Conservation (phyloP, 1,139 yeast species). For the Taphrina confusa region DNA sequence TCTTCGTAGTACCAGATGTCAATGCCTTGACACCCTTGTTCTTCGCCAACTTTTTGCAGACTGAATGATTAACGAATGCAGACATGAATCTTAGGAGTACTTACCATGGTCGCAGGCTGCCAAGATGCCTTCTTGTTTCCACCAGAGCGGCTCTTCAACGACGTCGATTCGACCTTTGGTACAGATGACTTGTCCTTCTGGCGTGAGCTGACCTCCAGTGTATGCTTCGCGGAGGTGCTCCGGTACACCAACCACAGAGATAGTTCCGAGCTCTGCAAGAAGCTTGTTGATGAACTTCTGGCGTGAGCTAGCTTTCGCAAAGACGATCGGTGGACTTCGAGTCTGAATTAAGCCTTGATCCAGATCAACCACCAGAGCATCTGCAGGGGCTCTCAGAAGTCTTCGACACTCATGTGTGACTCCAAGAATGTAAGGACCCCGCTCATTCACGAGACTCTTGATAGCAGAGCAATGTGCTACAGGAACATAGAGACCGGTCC, state of each 20-base stretch:
- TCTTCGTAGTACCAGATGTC: conserved; percentile 20
- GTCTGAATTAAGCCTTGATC: conserved; percentile 26
- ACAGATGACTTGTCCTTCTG: conserved; percentile 30
- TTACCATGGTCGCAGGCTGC: conserved; percentile 24
- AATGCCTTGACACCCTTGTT: conserved; percentile 28
- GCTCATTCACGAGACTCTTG: conserved; percentile 15
- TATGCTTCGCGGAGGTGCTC: conserved; percentile 25
- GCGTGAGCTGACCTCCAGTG: conserved; percentile 16
- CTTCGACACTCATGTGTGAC: conserved; percentile 27
- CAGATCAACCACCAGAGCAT: conserved; percentile 31
- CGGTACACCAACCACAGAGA: conserved; percentile 19
- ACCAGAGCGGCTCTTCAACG: conserved; percentile 30
- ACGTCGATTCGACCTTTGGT: conserved; percentile 20
- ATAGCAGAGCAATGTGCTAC: conserved; percentile 20
- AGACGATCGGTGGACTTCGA: conserved; percentile 23
- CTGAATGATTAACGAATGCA: background rate
- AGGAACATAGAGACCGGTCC: conserved; percentile 35
- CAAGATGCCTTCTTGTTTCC: conserved; percentile 22
- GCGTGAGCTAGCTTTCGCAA: conserved; percentile 21
- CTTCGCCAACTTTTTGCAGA: conserved; percentile 24
- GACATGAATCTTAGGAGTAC: background rate
- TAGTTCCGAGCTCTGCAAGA: conserved; percentile 8
- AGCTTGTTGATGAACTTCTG: conserved; percentile 27
- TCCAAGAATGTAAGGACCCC: conserved; percentile 33
- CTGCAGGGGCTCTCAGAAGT: conserved; percentile 24